Conservation (phyloP, 129 eudicot genomes). For the Chrysanthemum lavandulifolium region DNA sequence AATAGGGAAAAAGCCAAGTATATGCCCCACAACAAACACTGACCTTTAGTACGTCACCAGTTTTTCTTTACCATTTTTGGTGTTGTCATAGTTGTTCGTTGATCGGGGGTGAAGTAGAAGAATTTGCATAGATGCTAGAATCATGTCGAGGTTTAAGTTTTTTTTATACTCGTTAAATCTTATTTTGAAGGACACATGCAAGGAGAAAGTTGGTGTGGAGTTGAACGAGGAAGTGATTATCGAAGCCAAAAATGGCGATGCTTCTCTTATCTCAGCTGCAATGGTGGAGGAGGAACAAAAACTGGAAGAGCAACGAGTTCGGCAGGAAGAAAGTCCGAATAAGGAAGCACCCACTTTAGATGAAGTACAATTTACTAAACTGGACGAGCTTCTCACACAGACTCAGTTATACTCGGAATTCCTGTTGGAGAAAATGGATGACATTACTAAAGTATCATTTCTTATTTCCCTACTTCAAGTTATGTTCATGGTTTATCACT, state of each 20-base stretch:
- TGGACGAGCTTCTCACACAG: constrained; percentile 92
- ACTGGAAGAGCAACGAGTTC: constrained; percentile 48
- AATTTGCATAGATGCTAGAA: too few relatives aligned
- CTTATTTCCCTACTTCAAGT: neutral
- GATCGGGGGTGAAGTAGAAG: too few relatives aligned
- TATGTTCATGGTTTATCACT: neutral
- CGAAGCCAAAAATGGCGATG: constrained; percentile 63
- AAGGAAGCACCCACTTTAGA: constrained; percentile 54
- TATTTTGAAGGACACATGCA: constrained; percentile 43
- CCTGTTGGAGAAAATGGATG: constrained; percentile 93
- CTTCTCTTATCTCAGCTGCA: constrained; percentile 43
- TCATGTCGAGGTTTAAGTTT: too few relatives aligned
- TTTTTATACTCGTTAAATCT: neutral
- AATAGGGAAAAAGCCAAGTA: too few relatives aligned
- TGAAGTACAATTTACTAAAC: constrained; percentile 73
- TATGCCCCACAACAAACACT: too few relatives aligned
- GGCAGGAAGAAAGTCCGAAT: constrained; percentile 47
- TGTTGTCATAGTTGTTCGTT: too few relatives aligned
- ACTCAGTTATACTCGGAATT: constrained; percentile 91
- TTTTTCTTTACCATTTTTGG: too few relatives aligned
- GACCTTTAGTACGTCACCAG: too few relatives aligned
- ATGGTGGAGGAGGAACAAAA: constrained; percentile 73
- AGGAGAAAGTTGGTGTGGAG: constrained; percentile 47
- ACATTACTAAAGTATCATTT: constrained; percentile 55
- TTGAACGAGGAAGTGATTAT: constrained; percentile 44